Conservation (phyloP, 148 eudicot species). For the Arctostaphylos glauca region DNA sequence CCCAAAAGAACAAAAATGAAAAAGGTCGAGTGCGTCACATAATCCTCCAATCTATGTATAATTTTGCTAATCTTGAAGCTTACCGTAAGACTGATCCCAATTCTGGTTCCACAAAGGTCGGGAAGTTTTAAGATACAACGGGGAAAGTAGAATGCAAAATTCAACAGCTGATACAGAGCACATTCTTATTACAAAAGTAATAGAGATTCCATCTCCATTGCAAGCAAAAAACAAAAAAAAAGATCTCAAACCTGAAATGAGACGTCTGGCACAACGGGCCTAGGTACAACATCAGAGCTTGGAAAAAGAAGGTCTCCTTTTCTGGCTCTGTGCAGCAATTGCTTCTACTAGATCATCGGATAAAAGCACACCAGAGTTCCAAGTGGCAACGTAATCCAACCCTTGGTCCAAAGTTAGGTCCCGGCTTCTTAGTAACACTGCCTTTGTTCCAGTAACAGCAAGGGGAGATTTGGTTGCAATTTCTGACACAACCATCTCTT, state of each 20-base stretch:
- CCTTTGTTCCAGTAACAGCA: slow-evolving; percentile 80
- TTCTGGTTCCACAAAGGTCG: neutral
- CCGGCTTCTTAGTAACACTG: slow-evolving; percentile 58
- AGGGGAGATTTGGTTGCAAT: slow-evolving; percentile 87
- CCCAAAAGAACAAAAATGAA: neutral
- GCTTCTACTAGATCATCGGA: slow-evolving; percentile 76
- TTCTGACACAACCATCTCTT: slow-evolving; percentile 34
- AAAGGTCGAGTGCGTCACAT: neutral
- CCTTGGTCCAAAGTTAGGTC: slow-evolving; percentile 78
- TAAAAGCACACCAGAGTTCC: slow-evolving; percentile 83
- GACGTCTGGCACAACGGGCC: neutral
- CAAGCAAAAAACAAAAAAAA: neutral
- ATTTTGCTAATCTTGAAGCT: neutral
- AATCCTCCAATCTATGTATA: neutral
- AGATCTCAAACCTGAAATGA: neutral
- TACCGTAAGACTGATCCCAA: neutral
- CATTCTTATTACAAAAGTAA: neutral
- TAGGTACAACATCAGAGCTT: slow-evolving; percentile 51
- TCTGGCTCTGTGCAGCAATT: slow-evolving; percentile 46
- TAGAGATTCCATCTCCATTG: neutral
- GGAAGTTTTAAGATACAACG: neutral
- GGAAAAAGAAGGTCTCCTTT: slow-evolving; percentile 64
- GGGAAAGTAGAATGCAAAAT: neutral
- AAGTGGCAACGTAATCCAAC: slow-evolving; percentile 88
- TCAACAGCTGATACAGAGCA: neutral